These are phyloP conservation scores for Claviceps quebecensis DNA, from an alignment of 2,329 filamentous ascomycete species.

Conservation along the genomic window DNA sequence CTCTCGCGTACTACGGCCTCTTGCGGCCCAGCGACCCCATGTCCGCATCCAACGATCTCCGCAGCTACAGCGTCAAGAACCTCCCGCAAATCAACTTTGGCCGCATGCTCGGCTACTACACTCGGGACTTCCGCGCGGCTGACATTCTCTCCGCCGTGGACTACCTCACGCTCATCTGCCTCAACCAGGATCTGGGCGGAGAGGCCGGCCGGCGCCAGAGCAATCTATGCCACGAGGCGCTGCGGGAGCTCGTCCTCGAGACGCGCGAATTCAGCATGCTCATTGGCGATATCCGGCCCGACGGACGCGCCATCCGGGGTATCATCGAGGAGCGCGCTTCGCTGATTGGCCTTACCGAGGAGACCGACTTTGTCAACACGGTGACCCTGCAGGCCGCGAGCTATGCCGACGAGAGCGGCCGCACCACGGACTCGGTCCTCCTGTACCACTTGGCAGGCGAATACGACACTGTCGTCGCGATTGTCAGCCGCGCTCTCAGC, in stretches of 20 bases:
- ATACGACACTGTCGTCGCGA: conserved; percentile 83
- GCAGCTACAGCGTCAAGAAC: conserved; percentile 51
- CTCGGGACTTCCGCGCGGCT: conserved; percentile 83
- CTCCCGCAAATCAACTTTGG: conserved; percentile 86
- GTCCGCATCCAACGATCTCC: conserved; percentile 55
- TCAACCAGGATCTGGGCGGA: conserved; percentile 71
- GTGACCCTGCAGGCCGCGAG: conserved; percentile 87
- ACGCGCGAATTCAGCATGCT: conserved; percentile 90
- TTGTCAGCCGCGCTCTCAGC: conserved; percentile 80
- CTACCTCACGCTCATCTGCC: conserved; percentile 80
- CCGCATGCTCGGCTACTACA: conserved; percentile 88
- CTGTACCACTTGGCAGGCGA: conserved; percentile 91
- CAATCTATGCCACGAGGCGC: conserved; percentile 75
- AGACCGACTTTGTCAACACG: conserved; percentile 76
- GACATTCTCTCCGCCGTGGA: conserved; percentile 83
- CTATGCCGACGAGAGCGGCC: conserved; percentile 85
- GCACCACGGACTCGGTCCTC: conserved; percentile 84
- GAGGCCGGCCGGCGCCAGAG: conserved; percentile 64
- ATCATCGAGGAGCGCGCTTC: conserved; percentile 74
- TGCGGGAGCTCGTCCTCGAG: conserved; percentile 91
- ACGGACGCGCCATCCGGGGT: conserved; percentile 74
- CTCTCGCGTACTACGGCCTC: conserved; percentile 76
- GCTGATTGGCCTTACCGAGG: conserved; percentile 65
- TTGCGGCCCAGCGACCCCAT: conserved; percentile 74
- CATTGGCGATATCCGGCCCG: conserved; percentile 76